A percentile compares a stretch with the other conserved stretches of the same genome.
These are phyloP conservation scores for Spiraea crenata DNA, from an alignment of 331 rosid genomes.

Conservation along the genomic window DNA sequence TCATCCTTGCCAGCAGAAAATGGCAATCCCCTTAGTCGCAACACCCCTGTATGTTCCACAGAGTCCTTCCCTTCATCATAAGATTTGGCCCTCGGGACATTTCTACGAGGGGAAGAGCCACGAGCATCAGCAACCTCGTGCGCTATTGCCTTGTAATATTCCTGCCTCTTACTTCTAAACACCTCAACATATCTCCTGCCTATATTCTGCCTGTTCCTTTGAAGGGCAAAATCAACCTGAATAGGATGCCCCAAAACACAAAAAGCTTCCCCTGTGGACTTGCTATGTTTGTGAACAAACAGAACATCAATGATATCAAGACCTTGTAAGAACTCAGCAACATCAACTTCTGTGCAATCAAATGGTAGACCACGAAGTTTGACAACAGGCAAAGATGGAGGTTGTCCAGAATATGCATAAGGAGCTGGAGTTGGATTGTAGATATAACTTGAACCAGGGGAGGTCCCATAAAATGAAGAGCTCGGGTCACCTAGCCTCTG, in stretches of 20 bases:
- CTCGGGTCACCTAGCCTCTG: conserved; percentile 79
- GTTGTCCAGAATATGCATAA: conserved; percentile 71
- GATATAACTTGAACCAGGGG: conserved; percentile 74
- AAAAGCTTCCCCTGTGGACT: conserved; percentile 85
- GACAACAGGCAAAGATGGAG: conserved; percentile 88
- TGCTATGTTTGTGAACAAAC: conserved; percentile 73
- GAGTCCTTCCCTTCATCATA: conserved; percentile 78
- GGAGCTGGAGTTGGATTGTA: conserved; percentile 75
- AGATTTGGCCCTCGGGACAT: conserved; percentile 57
- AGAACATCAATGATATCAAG: conserved; percentile 87
- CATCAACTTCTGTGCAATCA: conserved; percentile 83
- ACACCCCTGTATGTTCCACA: conserved; percentile 81
- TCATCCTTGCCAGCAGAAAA: conserved; percentile 87
- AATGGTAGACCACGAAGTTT: conserved; percentile 87
- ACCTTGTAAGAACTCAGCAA: conserved; percentile 90
- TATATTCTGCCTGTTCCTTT: conserved; percentile 80
- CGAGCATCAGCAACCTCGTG: conserved; percentile 66
- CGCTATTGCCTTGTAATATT: conserved; percentile 88
- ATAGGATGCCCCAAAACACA: conserved; percentile 91
- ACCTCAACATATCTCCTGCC: conserved; percentile 93
- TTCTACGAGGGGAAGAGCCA: conserved; percentile 78
- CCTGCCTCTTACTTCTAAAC: conserved; percentile 91
- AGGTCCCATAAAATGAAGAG: conserved; percentile 69
- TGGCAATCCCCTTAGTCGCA: conserved; percentile 85
- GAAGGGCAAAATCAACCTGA: conserved; percentile 93